Evolutionary conservation across 345 rosid genomes (phyloP).

Genomic region (Cardamine occulta): DNA sequence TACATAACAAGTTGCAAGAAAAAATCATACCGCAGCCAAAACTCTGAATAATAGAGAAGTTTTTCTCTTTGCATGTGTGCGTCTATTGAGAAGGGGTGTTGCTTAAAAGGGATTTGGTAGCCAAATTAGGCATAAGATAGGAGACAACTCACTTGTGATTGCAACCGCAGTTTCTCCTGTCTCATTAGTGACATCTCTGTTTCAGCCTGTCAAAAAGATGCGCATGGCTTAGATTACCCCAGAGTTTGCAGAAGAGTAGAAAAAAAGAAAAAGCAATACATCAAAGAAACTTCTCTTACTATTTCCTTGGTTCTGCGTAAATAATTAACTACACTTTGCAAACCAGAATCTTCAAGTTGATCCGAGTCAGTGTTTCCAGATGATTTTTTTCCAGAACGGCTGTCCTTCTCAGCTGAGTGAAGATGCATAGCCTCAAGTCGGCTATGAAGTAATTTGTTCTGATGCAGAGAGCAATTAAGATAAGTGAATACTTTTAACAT

Average conservation of each 20-base stretch:
- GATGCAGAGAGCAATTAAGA: slow-evolving; percentile 28
- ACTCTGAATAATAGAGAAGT: neutral
- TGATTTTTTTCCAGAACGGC: slow-evolving; percentile 54
- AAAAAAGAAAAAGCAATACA: slow-evolving; percentile 26
- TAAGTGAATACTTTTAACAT: slow-evolving; percentile 19
- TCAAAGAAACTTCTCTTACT: slow-evolving; percentile 50
- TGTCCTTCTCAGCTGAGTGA: slow-evolving; percentile 77
- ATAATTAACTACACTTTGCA: slow-evolving; percentile 84
- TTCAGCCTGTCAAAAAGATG: slow-evolving; percentile 66
- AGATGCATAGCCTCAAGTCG: slow-evolving; percentile 86
- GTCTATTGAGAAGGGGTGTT: slow-evolving; percentile 6
- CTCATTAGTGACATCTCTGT: slow-evolving; percentile 88
- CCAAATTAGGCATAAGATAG: neutral
- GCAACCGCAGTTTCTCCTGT: slow-evolving; percentile 89
- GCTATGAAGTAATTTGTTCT: slow-evolving; percentile 81
- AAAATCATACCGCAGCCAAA: slow-evolving; percentile 8
- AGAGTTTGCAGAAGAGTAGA: neutral
- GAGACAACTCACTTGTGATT: slow-evolving; percentile 68
- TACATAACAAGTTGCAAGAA: slow-evolving; percentile 24
- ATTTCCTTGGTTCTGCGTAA: slow-evolving; percentile 87
- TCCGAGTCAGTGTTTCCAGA: slow-evolving; percentile 51
- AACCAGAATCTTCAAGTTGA: slow-evolving; percentile 58
- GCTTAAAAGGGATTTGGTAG: slow-evolving; percentile 9
- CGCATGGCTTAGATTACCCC: slow-evolving; percentile 27
- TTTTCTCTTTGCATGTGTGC: slow-evolving; percentile 7